Evolutionary conservation across 352 stramenopile genomes (phyloP).

Genomic region (Phytophthora agathidicida): DNA sequence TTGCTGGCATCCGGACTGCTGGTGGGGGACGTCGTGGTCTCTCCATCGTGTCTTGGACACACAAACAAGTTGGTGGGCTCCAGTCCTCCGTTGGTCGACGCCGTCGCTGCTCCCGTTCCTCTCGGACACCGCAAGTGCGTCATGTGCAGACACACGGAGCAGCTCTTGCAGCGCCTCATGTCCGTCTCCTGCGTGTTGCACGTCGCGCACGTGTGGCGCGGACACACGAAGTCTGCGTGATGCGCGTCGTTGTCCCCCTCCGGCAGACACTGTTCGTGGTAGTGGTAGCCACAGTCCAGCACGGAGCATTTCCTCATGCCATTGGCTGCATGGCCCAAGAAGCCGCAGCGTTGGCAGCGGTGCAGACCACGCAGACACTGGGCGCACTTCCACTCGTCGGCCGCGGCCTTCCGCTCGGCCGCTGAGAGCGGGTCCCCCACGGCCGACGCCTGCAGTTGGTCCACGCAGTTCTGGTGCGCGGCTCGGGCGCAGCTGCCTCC

Average conservation of each 20-base stretch:
- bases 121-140: slow-evolving; percentile 55
- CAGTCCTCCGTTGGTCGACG: slow-evolving; percentile 11
- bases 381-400: slow-evolving; percentile 64
- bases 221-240: slow-evolving; percentile 51
- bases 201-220: slow-evolving; percentile 57
- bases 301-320: slow-evolving; percentile 59
- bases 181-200: slow-evolving; percentile 58
- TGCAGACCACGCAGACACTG: slow-evolving; percentile 69
- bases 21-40: slow-evolving; percentile 6
- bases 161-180: slow-evolving; percentile 58
- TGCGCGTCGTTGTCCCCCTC: slow-evolving; percentile 4
- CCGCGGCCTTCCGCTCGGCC: slow-evolving; percentile 37
- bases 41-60: slow-evolving; percentile 45
- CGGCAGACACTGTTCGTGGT: slow-evolving; percentile 53
- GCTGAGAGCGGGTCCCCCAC: slow-evolving; percentile 12
- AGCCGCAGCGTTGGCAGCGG: slow-evolving; percentile 67
- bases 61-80: slow-evolving; percentile 49
- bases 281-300: slow-evolving; percentile 62
- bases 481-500: slow-evolving; percentile 56
- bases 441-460: slow-evolving; percentile 45
- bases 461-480: slow-evolving; percentile 69
- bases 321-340: slow-evolving; percentile 65
- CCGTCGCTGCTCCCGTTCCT: slow-evolving; percentile 6
- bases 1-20: slow-evolving; percentile 36
- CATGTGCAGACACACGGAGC: slow-evolving; percentile 52